Conservation (phyloP, 1,284 basidiomycete genomes). For the Ceratorhiza oryzae-sativae region DNA sequence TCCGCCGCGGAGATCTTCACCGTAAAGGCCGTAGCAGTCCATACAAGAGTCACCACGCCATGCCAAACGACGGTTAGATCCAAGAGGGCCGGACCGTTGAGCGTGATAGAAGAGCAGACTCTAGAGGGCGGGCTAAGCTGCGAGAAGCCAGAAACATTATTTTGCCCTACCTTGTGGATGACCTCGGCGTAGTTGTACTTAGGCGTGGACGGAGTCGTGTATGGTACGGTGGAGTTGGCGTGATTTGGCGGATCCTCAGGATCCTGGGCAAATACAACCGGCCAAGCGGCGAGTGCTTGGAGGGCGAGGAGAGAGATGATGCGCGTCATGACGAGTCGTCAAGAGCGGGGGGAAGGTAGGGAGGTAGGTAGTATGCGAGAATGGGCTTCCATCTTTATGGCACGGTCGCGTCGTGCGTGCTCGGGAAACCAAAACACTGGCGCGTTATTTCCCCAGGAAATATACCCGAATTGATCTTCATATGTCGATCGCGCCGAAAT, state of each 20-base stretch:
- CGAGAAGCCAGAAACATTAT: neutral
- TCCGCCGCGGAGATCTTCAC: slow-evolving; percentile 39
- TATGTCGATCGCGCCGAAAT: neutral
- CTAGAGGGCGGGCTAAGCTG: slow-evolving; percentile 1
- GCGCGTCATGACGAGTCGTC: slow-evolving; percentile 27
- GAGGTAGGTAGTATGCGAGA: neutral
- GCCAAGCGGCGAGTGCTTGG: slow-evolving; percentile 17
- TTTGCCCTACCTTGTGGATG: slow-evolving; percentile 32
- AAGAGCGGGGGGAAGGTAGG: neutral
- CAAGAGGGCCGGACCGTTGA: slow-evolving; percentile 40
- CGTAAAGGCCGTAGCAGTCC: slow-evolving; percentile 36
- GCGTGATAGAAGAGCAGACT: slow-evolving; percentile 42
- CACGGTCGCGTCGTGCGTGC: slow-evolving; percentile 6
- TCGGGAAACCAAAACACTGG: slow-evolving; percentile 16
- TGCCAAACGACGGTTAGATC: slow-evolving; percentile 41
- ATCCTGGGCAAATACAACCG: neutral
- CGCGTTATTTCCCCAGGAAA: neutral
- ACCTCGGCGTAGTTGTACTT: slow-evolving; percentile 43
- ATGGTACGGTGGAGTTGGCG: slow-evolving; percentile 41
- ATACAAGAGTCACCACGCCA: slow-evolving; percentile 40
- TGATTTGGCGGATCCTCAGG: slow-evolving; percentile 39
- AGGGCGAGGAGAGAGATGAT: slow-evolving; percentile 27
- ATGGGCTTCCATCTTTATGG: slow-evolving; percentile 19
- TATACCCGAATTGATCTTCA: slow-evolving; percentile 28
- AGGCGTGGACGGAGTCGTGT: slow-evolving; percentile 28